A percentile compares a stretch with the other conserved stretches of the same genome.
These are phyloP conservation scores for Dictyophora rubrovolvata DNA, from an alignment of 768 basidiomycete genomes.

Conservation along the genomic window DNA sequence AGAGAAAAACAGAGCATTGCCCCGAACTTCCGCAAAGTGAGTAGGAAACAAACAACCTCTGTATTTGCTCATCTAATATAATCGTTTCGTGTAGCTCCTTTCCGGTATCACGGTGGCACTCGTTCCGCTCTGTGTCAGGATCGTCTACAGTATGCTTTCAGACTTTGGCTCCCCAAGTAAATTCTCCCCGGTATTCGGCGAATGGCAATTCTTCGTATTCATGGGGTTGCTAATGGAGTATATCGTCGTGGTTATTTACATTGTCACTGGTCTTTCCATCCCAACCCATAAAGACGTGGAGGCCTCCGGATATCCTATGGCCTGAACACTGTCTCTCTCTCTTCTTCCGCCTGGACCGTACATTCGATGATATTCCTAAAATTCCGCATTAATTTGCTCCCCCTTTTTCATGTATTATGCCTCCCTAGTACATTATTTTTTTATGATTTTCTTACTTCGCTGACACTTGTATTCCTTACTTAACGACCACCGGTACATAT, in stretches of 20 bases:
- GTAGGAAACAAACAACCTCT: too few relatives aligned
- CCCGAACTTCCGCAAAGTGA: background rate
- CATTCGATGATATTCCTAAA: background rate
- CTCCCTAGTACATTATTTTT: too few relatives aligned
- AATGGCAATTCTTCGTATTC: constrained; percentile 47
- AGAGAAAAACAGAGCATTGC: background rate
- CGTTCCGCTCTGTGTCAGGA: constrained; percentile 49
- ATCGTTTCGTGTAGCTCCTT: constrained; percentile 35
- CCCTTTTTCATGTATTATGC: too few relatives aligned
- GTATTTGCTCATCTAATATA: background rate
- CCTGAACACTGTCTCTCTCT: background rate
- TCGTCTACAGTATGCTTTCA: constrained; percentile 48
- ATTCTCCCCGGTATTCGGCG: constrained; percentile 27
- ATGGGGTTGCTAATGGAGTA: constrained; percentile 57
- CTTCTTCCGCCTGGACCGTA: background rate
- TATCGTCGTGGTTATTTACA: constrained; percentile 35
- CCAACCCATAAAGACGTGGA: constrained; percentile 17
- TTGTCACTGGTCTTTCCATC: constrained; percentile 19
- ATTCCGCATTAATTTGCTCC: background rate
- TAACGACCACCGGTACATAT: too few relatives aligned
- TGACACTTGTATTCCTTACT: too few relatives aligned
- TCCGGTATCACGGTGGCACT: constrained; percentile 42
- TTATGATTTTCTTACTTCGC: too few relatives aligned
- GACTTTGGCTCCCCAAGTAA: constrained; percentile 46
- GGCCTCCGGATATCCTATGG: constrained; percentile 15